phyloP scores from a whole-genome alignment of 1,139 yeast species.

The Zygosaccharomyces pseudobailii region DNA sequence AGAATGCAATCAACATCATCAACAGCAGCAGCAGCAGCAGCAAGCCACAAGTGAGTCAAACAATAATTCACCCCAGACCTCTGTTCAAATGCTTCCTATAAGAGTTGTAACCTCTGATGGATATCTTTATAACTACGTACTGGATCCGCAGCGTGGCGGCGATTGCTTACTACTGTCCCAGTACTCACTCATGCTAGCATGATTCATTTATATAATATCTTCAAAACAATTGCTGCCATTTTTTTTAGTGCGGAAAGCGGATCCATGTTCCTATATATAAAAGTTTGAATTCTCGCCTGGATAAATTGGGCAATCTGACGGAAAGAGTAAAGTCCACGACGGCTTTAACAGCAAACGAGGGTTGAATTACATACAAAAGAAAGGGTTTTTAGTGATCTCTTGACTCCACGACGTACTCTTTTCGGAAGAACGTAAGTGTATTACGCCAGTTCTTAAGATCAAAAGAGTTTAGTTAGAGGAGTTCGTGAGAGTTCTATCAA shows the following conservation, averaged over 20 bases:
- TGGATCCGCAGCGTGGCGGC: constrained; percentile 89
- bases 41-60: background rate
- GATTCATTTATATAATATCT: background rate
- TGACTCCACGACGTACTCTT: background rate
- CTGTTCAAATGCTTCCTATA: constrained; percentile 34
- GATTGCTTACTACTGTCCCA: constrained; percentile 81
- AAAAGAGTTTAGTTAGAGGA: background rate
- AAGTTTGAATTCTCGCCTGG: constrained; percentile 1
- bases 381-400: background rate
- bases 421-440: background rate
- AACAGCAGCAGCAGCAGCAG: constrained; percentile 1
- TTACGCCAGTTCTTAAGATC: background rate
- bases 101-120: constrained; percentile 85
- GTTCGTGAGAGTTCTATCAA: background rate
- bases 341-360: constrained; percentile 1
- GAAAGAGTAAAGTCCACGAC: constrained; percentile 3
- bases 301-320: background rate
- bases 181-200: constrained; percentile 40
- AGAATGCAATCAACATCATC: background rate
- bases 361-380: background rate
- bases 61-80: constrained; percentile 1
- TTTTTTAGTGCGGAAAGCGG: background rate
- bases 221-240: background rate
- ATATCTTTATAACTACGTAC: constrained; percentile 72
- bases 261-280: background rate